These are phyloP conservation scores for Anethum foeniculum DNA, from an alignment of 140 eudicot species.

Conservation along the genomic window DNA sequence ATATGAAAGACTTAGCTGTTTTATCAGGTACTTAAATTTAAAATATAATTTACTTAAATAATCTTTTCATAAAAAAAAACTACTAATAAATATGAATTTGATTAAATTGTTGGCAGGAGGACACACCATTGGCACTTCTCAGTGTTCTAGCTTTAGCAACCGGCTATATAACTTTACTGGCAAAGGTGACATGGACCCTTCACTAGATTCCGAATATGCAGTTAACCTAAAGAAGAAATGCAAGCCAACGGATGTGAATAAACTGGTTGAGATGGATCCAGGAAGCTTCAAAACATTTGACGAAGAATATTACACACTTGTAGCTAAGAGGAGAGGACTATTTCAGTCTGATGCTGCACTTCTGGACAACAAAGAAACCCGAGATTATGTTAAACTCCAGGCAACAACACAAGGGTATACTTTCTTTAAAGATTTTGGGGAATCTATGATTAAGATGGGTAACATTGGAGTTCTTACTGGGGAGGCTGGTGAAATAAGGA, in stretches of 20 bases:
- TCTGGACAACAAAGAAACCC: slow-evolving; percentile 2
- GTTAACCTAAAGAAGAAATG: slow-evolving; percentile 30
- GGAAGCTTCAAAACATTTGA: slow-evolving; percentile 34
- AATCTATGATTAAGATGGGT: slow-evolving; percentile 52
- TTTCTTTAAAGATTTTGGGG: slow-evolving; percentile 35
- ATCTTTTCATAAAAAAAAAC: no score
- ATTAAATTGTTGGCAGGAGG: not conserved
- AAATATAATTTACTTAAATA: no score
- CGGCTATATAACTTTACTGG: slow-evolving; percentile 53
- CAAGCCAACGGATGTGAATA: slow-evolving; percentile 21
- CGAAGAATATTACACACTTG: slow-evolving; percentile 27
- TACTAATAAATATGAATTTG: not conserved
- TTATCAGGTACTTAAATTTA: slow-evolving; percentile 31
- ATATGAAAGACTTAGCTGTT: slow-evolving; percentile 50
- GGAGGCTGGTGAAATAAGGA: slow-evolving; percentile 34
- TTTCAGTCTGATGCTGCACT: slow-evolving; percentile 41
- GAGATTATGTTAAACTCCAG: slow-evolving; percentile 15
- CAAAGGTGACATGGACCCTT: slow-evolving; percentile 43
- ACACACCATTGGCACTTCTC: slow-evolving; percentile 50
- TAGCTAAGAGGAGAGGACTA: slow-evolving; percentile 37
- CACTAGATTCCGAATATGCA: slow-evolving; percentile 25
- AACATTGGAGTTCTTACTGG: slow-evolving; percentile 45
- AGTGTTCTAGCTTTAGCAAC: slow-evolving; percentile 28
- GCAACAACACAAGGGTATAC: not conserved
- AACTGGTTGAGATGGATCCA: slow-evolving; percentile 43